Conservation (phyloP, 345 rosid species). For the Melastoma malabathricum region DNA sequence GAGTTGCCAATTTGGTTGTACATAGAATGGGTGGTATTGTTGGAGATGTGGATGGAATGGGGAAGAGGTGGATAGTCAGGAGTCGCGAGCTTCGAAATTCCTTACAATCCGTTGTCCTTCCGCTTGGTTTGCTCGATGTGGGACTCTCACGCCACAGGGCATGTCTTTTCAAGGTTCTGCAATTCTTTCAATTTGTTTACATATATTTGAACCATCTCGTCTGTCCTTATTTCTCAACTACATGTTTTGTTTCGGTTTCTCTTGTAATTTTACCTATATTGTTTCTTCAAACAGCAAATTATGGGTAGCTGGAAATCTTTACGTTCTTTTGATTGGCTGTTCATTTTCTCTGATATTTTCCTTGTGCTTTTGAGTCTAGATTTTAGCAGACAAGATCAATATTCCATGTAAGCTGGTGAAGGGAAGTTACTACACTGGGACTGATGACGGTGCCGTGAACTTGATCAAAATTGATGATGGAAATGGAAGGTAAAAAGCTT, state of each 20-base stretch:
- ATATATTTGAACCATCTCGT: not conserved
- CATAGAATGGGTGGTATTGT: conserved; percentile 89
- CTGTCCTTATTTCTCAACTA: not conserved
- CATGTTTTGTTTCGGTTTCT: not conserved
- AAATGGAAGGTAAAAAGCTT: conserved; percentile 46
- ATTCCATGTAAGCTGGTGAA: conserved; percentile 92
- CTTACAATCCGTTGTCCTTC: conserved; percentile 51
- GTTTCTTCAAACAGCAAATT: too few relatives aligned
- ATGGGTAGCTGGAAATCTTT: too few relatives aligned
- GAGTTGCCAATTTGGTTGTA: conserved; percentile 85
- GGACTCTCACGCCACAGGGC: conserved; percentile 98
- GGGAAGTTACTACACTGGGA: conserved; percentile 93
- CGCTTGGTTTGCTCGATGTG: conserved; percentile 72
- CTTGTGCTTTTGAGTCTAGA: conserved; percentile 27
- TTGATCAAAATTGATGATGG: conserved; percentile 54
- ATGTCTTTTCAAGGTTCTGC: conserved; percentile 78
- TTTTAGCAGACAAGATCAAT: conserved; percentile 74
- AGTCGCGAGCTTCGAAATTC: conserved; percentile 47
- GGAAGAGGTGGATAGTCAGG: conserved; percentile 56
- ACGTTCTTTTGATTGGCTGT: not conserved
- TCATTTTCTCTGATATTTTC: not conserved
- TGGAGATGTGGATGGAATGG: conserved; percentile 69
- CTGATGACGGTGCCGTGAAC: conserved; percentile 94
- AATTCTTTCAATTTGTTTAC: conserved; percentile 5
- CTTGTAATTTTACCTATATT: not conserved